phyloP scores from a whole-genome alignment of 2,329 filamentous ascomycete genomes.

The Apiospora malaysiana region DNA sequence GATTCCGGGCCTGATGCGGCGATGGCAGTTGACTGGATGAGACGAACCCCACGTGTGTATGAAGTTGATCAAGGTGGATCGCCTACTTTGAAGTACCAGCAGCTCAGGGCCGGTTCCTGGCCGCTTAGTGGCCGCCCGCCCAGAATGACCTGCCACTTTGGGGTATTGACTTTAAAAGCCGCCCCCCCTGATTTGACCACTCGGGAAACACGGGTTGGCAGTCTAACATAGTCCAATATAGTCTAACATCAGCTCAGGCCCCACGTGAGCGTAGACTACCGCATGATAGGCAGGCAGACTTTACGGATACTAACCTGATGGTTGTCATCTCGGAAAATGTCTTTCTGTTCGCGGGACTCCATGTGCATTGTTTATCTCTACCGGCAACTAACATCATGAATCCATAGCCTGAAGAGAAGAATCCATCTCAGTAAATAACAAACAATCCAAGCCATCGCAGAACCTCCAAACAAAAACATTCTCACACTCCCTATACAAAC shows the following conservation, averaged over 20 bases:
- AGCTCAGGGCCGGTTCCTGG: neutral
- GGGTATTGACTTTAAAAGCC: neutral
- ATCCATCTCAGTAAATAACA: no score
- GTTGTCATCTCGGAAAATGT: neutral
- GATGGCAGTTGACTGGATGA: constrained; percentile 10
- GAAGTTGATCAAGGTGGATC: neutral
- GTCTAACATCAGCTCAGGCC: neutral
- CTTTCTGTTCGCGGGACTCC: neutral
- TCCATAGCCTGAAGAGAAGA: no score
- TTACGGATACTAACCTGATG: no score
- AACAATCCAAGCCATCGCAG: neutral
- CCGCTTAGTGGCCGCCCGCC: neutral
- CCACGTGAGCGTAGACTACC: neutral
- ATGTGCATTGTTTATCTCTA: neutral
- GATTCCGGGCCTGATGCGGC: neutral
- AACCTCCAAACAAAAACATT: neutral
- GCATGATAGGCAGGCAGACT: constrained; percentile 1
- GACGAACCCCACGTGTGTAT: constrained; percentile 12
- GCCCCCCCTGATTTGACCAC: neutral
- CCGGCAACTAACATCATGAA: no score
- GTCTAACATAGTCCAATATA: neutral
- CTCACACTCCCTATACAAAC: neutral
- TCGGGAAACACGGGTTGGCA: neutral
- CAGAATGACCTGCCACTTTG: constrained; percentile 9
- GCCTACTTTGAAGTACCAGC: neutral